These are phyloP conservation scores for Coemansia sp. DNA, from an alignment of 192 early-diverging fungal species.

Conservation along the genomic window DNA sequence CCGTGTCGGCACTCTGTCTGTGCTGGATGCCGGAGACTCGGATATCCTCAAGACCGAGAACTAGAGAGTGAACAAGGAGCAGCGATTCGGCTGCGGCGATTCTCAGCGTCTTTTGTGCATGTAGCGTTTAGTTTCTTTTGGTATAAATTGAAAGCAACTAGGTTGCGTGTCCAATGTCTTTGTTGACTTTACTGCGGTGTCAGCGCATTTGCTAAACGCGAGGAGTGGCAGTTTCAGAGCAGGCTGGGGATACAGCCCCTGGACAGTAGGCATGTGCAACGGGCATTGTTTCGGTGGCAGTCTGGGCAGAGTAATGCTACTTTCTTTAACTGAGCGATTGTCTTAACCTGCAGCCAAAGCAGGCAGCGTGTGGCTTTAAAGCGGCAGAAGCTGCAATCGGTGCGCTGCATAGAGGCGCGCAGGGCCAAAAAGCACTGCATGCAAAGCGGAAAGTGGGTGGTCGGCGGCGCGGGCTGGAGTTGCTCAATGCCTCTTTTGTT, in stretches of 20 bases:
- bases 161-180: not conserved
- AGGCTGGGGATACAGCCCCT: not conserved
- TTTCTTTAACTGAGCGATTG: slow-evolving; percentile 21
- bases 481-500: slow-evolving; percentile 7
- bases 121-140: slow-evolving; percentile 10
- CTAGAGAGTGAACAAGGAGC: slow-evolving; percentile 11
- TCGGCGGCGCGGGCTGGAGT: slow-evolving; percentile 2
- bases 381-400: slow-evolving; percentile 5
- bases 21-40: slow-evolving; percentile 98
- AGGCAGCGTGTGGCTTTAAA: not conserved
- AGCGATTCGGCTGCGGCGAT: not conserved
- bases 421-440: not conserved
- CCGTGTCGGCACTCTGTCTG: slow-evolving; percentile 91
- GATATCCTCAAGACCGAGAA: slow-evolving; percentile 70
- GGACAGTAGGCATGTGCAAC: not conserved
- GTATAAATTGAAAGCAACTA: not conserved
- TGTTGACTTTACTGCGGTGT: slow-evolving; percentile 1
- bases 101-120: slow-evolving; percentile 1
- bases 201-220: slow-evolving; percentile 1
- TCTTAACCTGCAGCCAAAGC: slow-evolving; percentile 16
- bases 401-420: slow-evolving; percentile 5
- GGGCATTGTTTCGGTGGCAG: slow-evolving; percentile 5
- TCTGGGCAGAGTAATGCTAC: slow-evolving; percentile 18
- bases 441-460: not conserved
- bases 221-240: slow-evolving; percentile 3